Base-by-base conservation (phyloP, 1,139 yeast species). In the Geotrichum bryndzae region DNA sequence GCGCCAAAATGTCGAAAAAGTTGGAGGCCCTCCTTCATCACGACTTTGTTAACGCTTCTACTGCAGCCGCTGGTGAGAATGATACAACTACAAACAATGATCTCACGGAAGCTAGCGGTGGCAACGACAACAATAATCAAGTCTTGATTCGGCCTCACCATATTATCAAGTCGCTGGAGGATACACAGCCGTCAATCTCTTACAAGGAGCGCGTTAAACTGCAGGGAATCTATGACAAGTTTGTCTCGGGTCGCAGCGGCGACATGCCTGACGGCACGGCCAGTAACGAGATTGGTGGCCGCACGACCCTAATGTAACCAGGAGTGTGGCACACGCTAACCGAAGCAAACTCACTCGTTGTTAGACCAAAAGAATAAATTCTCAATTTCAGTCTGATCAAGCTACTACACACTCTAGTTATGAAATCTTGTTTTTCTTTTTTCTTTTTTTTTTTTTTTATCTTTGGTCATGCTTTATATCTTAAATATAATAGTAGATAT, bases 181-280 rank as follows among this genome's bases (percentile, higher is more conserved):
- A 89, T 65, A 90, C 97, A 0, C 90, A 88, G 67, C 92, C 96
- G 10, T 89, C 96, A 53, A 90, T 94, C 55, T 90, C 97, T 0
- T 75, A 78, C 0, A 82, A 84, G 23, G 98, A 94, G 70, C 81
- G 83, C 67, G 68, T 69, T 13, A 89, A 90, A 70, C 81, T 92
- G 58, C 76, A 79, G 33, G 76, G 72, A 0, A 87, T 94, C 55
- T 94, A 94, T 72, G 73, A 79, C 48, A 85, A 88, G 71, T 94
- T 94, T 72, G 84, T 87, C 18, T 82, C 86, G 38, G 94, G 85
- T 41, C 77, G 98, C 56, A 92, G 88, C 65, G 97, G 97, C 0
- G 87, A 88, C 63, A 85, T 92, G 91, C 96, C 96, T 1, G 86
- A 85, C 67, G 97, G 97, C 0, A 81, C 85, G 46, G 85, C 94